Base-by-base conservation (phyloP, 352 stramenopile species). In the Globisporangium irregulare region DNA sequence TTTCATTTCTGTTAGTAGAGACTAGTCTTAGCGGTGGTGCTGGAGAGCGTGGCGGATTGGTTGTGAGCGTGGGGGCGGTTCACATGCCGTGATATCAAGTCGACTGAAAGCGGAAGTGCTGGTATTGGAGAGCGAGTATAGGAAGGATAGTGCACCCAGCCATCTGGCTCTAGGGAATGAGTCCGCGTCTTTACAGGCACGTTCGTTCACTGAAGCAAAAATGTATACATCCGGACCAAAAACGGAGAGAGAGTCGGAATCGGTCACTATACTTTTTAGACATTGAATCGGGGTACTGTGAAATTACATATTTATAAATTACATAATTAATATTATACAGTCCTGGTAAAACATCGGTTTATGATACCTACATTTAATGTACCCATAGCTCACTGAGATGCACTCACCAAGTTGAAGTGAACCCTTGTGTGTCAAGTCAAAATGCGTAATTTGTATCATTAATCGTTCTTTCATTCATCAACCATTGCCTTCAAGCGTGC, bases 31-130 rank as follows among this genome's bases (percentile, higher is more conserved):
- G 53, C 14, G 25, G 25, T 25, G 20, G 7, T 43, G 55, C 55
- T 60, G 20, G 27, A 29, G 15, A 43, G 55, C 32, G 56, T 61
- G 32, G 56, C 56, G 32, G 56, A 61, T 61, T 61, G 29, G 56
- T 48, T 61, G 14, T 61, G 56, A 29, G 27, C 29, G 20, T 20
- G 55, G 3, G 3, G 27, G 15, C 18, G 25, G 18, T n/a, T 27
- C 24, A 24, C 29, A 10, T 4, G 25, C 3, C 51, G 51, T 29
- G 50, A 27, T 29, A 8, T 6, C 50, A 55, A 25, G 12, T 29
- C 50, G n/a, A 55, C 48, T 18, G 22, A 24, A 27, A 18, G 20
- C 7, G 4, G 9, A 5, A 58, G 25, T 15, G 4, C 4, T 29
- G n/a, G 50, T 25, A 7, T 59, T 58, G 15, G 38, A 46, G 38